These are phyloP conservation scores for Daldinia caldariorum DNA, from an alignment of 495 filamentous ascomycete genomes.

Conservation along the genomic window DNA sequence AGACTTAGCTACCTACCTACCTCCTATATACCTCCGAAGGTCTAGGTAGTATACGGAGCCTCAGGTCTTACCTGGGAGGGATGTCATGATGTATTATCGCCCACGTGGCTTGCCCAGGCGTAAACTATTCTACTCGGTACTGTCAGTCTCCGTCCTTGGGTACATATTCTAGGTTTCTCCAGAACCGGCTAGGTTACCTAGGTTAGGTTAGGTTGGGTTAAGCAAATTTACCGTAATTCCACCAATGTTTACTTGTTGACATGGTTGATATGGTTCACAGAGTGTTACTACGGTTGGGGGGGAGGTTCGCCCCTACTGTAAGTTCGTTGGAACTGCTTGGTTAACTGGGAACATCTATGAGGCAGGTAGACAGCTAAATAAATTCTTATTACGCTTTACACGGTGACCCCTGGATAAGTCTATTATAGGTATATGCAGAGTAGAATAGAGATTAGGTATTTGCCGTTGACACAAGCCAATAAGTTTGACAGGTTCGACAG, in stretches of 20 bases:
- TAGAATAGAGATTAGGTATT: too few relatives aligned
- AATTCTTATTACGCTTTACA: not conserved
- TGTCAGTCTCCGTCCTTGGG: not conserved
- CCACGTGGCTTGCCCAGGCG: conserved; percentile 34
- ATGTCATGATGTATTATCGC: conserved; percentile 17
- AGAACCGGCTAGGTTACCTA: too few relatives aligned
- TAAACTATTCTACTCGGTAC: conserved; percentile 15
- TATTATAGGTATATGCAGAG: too few relatives aligned
- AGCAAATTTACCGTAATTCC: conserved; percentile 1
- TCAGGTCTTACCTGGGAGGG: conserved; percentile 22
- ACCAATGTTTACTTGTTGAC: not conserved
- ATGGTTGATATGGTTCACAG: not conserved
- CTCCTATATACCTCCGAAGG: too few relatives aligned
- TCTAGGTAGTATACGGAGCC: conserved; percentile 21
- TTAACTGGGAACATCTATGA: not conserved
- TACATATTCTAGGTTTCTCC: not conserved
- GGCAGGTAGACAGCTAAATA: not conserved
- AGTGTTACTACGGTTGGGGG: not conserved
- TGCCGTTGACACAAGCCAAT: too few relatives aligned
- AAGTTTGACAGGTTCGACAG: too few relatives aligned
- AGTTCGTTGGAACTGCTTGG: not conserved
- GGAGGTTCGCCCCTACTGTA: not conserved
- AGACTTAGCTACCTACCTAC: too few relatives aligned
- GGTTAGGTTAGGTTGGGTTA: not conserved
- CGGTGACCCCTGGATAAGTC: not conserved